Percentiles rank a stretch among this genome's conserved stretches.
Conservation (phyloP, 495 filamentous ascomycete genomes). For the Lentithecium fluviatile region DNA sequence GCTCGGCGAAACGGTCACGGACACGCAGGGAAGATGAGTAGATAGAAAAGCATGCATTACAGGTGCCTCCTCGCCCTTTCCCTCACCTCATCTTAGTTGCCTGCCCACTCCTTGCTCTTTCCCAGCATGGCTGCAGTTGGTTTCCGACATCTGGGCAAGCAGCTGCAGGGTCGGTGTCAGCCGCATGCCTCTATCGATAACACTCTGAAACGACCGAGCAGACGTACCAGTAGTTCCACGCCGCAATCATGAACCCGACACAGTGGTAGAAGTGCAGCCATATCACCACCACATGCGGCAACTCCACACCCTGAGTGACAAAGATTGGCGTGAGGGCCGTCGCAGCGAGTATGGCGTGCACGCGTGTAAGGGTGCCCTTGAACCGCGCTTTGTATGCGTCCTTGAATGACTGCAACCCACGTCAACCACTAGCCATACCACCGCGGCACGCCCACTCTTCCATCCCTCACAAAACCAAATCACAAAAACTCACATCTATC, state of each 20-base stretch:
- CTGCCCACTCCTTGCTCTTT: too few relatives aligned
- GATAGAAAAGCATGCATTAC: too few relatives aligned
- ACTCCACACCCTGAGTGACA: background rate
- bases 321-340: background rate
- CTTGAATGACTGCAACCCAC: background rate
- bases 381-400: background rate
- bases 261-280: background rate
- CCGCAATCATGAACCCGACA: background rate
- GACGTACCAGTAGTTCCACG: background rate
- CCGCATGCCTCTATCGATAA: too few relatives aligned
- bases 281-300: background rate
- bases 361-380: background rate
- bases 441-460: background rate
- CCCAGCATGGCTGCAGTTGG: too few relatives aligned
- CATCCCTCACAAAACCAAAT: background rate
- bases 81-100: too few relatives aligned
- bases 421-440: background rate
- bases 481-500: background rate
- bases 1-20: too few relatives aligned
- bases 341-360: background rate
- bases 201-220: too few relatives aligned
- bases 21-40: too few relatives aligned
- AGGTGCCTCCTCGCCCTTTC: too few relatives aligned
- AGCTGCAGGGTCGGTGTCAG: too few relatives aligned
- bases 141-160: too few relatives aligned